Evolutionary conservation across 306 rosid species (phyloP).

Genomic region (Lathyrus aphaca): DNA sequence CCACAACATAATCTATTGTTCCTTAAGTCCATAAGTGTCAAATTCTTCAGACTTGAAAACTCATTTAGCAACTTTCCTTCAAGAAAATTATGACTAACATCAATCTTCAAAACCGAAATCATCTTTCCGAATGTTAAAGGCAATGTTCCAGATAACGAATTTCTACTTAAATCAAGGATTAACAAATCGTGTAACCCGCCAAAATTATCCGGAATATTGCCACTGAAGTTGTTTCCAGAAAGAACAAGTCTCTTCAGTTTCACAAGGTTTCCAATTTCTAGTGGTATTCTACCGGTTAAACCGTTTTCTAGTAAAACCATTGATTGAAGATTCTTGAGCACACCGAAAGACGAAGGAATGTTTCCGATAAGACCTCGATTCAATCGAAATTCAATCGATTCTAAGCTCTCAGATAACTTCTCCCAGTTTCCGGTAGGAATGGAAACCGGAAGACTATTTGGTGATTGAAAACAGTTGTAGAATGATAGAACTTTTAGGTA

Average conservation of each 20-base stretch:
- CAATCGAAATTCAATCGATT: conserved; percentile 75
- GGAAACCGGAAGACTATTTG: conserved; percentile 43
- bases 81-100: conserved; percentile 66
- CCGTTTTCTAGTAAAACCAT: conserved; percentile 67
- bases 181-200: conserved; percentile 55
- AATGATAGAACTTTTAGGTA: conserved; percentile 70
- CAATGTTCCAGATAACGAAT: conserved; percentile 69
- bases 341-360: conserved; percentile 60
- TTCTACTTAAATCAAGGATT: conserved; percentile 78
- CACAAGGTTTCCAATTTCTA: conserved; percentile 55
- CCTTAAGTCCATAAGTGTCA: conserved; percentile 85
- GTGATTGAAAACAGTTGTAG: conserved; percentile 73
- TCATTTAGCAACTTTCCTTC: conserved; percentile 57
- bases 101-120: conserved; percentile 75
- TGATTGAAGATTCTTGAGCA: conserved; percentile 74
- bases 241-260: conserved; percentile 71
- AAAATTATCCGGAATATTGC: conserved; percentile 60
- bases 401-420: conserved; percentile 62
- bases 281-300: conserved; percentile 65
- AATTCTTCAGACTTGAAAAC: conserved; percentile 50
- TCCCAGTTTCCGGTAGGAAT: conserved; percentile 72
- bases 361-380: conserved; percentile 68
- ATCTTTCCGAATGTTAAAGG: conserved; percentile 61
- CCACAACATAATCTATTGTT: conserved; percentile 78
- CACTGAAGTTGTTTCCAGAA: conserved; percentile 57